phyloP scores from a whole-genome alignment of 352 stramenopile species.

The Hyaloperonospora brassicae region DNA sequence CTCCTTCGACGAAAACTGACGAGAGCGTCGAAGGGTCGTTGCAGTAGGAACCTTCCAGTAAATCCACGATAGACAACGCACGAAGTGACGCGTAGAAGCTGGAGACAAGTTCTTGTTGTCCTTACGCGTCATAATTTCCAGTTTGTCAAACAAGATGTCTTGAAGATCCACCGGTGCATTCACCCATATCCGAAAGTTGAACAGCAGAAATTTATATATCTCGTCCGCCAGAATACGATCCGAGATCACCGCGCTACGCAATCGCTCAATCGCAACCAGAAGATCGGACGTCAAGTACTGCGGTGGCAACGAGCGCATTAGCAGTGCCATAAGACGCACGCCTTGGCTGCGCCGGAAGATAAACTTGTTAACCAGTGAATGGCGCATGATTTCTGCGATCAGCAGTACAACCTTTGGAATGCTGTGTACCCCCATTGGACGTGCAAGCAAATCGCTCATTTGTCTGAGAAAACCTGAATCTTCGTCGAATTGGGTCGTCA shows the following conservation, averaged over 20 bases:
- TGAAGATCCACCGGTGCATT: conserved; percentile 67
- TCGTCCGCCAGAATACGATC: conserved; percentile 73
- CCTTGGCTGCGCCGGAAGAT: conserved; percentile 74
- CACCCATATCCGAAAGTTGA: conserved; percentile 83
- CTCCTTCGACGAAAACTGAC: conserved; percentile 43
- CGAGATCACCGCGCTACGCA: conserved; percentile 67
- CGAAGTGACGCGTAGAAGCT: conserved; percentile 69
- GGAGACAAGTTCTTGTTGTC: conserved; percentile 61
- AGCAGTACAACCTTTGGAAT: conserved; percentile 71
- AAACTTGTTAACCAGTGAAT: conserved; percentile 84
- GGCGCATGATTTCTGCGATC: conserved; percentile 78
- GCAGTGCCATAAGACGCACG: conserved; percentile 56
- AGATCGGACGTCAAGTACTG: conserved; percentile 62
- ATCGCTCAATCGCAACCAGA: conserved; percentile 58
- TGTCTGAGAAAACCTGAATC: conserved; percentile 65
- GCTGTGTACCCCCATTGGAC: conserved; percentile 56
- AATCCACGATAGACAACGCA: conserved; percentile 79
- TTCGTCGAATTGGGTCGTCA: conserved; percentile 66
- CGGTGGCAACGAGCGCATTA: conserved; percentile 59
- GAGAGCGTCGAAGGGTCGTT: conserved; percentile 44
- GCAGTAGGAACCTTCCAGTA: conserved; percentile 51
- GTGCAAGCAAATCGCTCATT: conserved; percentile 63
- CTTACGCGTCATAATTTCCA: conserved; percentile 69
- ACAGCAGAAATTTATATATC: conserved; percentile 78
- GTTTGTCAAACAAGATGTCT: conserved; percentile 67